These are phyloP conservation scores for Gloeopeniophorella convolvens DNA, from an alignment of 768 basidiomycete genomes.

Conservation along the genomic window DNA sequence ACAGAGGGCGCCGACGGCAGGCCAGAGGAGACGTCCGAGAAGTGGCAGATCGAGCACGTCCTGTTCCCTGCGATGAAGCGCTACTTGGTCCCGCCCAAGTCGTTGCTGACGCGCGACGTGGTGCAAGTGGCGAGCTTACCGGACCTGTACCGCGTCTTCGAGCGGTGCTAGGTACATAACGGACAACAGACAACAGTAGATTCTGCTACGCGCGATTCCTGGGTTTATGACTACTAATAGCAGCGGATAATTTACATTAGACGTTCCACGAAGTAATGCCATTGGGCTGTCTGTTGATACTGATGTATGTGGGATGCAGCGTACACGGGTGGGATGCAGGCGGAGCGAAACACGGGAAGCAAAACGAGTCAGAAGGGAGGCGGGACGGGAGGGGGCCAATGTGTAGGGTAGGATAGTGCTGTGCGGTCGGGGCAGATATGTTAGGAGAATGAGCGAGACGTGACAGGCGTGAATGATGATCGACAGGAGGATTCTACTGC, in stretches of 20 bases:
- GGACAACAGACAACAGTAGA: too few species aligned
- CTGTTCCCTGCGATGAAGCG: conserved; percentile 82
- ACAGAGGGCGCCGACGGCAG: conserved; percentile 24
- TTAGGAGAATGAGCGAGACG: too few species aligned
- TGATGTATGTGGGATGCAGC: neutral
- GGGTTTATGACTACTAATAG: neutral
- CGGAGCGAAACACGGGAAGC: too few species aligned
- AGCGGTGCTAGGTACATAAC: conserved; percentile 89
- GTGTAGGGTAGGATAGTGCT: too few species aligned
- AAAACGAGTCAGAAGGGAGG: too few species aligned
- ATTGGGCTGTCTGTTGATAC: neutral
- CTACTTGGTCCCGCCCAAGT: conserved; percentile 64
- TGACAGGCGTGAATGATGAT: too few species aligned
- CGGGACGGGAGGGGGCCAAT: too few species aligned
- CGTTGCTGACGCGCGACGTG: conserved; percentile 63
- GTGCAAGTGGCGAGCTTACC: conserved; percentile 87
- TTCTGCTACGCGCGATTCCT: too few species aligned
- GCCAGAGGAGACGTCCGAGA: conserved; percentile 47
- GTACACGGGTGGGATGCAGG: neutral
- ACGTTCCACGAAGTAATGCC: neutral
- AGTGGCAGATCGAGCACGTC: conserved; percentile 88
- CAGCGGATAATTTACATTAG: conserved; percentile 13
- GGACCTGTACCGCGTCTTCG: conserved; percentile 91
- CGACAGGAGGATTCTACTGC: too few species aligned
- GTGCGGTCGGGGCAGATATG: too few species aligned